These are phyloP conservation scores for Thalassiosira sp. DNA, from an alignment of 352 stramenopile genomes.

Conservation along the genomic window DNA sequence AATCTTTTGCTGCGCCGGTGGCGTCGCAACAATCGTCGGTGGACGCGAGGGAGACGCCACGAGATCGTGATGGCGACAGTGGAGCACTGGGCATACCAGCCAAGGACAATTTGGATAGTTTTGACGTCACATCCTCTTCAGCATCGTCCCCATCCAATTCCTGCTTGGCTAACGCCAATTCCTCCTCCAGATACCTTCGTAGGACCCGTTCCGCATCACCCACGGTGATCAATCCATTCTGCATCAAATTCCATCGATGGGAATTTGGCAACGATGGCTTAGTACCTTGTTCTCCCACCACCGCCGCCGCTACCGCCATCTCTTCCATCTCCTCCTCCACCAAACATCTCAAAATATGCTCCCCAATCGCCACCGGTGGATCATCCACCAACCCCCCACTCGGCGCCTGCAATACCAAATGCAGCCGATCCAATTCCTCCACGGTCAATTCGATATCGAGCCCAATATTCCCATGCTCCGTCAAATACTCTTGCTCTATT, in stretches of 20 bases:
- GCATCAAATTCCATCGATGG: slow-evolving; percentile 40
- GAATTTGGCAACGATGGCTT: too few species aligned
- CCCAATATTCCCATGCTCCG: slow-evolving; percentile 76
- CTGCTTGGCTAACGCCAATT: slow-evolving; percentile 57
- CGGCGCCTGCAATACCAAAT: slow-evolving; percentile 74
- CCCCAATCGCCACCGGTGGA: slow-evolving; percentile 71
- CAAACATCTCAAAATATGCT: slow-evolving; percentile 66
- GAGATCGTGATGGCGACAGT: slow-evolving; percentile 22
- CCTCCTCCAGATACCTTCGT: slow-evolving; percentile 67
- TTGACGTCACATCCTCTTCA: slow-evolving; percentile 46
- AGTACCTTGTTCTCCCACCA: neutral
- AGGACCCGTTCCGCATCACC: slow-evolving; percentile 75
- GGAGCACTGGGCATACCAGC: slow-evolving; percentile 22
- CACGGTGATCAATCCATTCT: slow-evolving; percentile 53
- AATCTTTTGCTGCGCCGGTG: slow-evolving; percentile 25
- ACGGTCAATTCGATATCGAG: slow-evolving; percentile 65
- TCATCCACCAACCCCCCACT: slow-evolving; percentile 73
- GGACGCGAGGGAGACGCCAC: slow-evolving; percentile 24
- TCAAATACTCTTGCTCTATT: slow-evolving; percentile 60
- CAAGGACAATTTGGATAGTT: slow-evolving; percentile 63
- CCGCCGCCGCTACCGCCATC: slow-evolving; percentile 3
- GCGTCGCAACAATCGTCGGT: too few species aligned
- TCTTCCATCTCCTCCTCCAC: slow-evolving; percentile 43
- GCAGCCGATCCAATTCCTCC: slow-evolving; percentile 79
- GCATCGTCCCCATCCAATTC: slow-evolving; percentile 49